Base-by-base conservation (phyloP, 2,329 filamentous ascomycete species). In the Trematosphaeria pertusa region DNA sequence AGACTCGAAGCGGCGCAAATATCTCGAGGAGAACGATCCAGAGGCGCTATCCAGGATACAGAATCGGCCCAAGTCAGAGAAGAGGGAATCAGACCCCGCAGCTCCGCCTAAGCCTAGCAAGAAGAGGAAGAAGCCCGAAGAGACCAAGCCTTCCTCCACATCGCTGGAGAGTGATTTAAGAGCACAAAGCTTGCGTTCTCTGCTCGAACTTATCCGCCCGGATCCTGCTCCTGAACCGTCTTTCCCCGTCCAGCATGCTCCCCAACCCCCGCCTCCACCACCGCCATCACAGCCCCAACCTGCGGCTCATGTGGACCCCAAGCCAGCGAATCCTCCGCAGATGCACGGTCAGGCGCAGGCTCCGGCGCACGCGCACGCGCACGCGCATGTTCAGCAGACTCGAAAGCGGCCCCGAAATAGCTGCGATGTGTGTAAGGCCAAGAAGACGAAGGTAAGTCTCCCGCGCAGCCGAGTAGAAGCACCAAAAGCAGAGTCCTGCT, bases 1-100 rank as follows among this genome's bases (percentile, higher is more conserved):
- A 39, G 69, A 73, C 49, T 70, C 71, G n/a, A 70, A 71, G 54
- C 55, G 70, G 21, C 61, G 70, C 37, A 68, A 66, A 47, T 65
- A 53, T 35, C 54, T 72, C 15, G 66, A 73, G 43, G 62, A 63
- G 43, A 56, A 65, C 11, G 64, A 73, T 30, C 69, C 71, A 2
- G 69, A 70, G 8, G 62, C 65, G 5, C 46, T 70, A 34, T 43
- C 51, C 3, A 57, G 59, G 41, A 49, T 70, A 33, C 53, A 56
- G 30, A 63, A 50, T 18, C 51, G 63, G 24, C 58, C 64, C 8
- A 61, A 59, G 30, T 56, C 58, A 11, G 34, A 56, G 2, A 62
- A 56, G 30, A 46, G 50, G 1, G 52, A 57, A 14, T 56, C 48
- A 7, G 61, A 65, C 3, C 35, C 55, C 9, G 38, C 61, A 19